Conservation (phyloP, 306 rosid genomes). For the Herpetospermum pedunculosum region DNA sequence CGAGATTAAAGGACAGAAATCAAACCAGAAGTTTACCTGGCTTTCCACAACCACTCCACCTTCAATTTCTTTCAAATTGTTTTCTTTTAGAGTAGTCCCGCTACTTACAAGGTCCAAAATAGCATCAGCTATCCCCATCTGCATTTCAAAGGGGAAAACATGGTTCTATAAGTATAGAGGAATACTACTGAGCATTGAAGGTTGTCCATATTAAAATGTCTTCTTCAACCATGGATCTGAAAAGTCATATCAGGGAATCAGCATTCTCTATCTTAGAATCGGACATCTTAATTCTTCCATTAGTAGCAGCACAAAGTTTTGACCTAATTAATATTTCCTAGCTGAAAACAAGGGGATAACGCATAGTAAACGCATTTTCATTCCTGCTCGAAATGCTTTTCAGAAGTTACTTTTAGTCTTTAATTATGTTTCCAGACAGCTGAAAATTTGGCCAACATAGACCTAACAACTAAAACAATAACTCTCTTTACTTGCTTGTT, state of each 20-base stretch:
- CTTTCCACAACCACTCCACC: slow-evolving; percentile 78
- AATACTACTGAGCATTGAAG: not conserved
- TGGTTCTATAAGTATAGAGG: not conserved
- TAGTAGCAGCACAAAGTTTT: not conserved
- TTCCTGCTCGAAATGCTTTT: not conserved
- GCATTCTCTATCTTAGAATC: not conserved
- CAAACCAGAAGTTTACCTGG: slow-evolving; percentile 44
- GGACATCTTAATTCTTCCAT: not conserved
- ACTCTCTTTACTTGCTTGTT: not conserved
- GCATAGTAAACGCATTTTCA: not conserved
- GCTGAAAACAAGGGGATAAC: not conserved
- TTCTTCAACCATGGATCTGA: not conserved
- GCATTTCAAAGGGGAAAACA: slow-evolving; percentile 18
- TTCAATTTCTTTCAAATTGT: slow-evolving; percentile 82
- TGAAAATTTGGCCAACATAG: not conserved
- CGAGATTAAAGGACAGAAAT: slow-evolving; percentile 1
- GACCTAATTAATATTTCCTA: not conserved
- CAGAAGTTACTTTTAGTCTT: not conserved
- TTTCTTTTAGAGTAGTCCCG: slow-evolving; percentile 77
- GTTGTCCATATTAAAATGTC: not conserved
- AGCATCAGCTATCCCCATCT: slow-evolving; percentile 98
- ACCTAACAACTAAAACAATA: not conserved
- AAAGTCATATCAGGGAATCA: not conserved
- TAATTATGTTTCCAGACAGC: not conserved
- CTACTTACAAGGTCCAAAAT: slow-evolving; percentile 97